phyloP scores from a whole-genome alignment of 306 rosid species.

The Castanea crenata region DNA sequence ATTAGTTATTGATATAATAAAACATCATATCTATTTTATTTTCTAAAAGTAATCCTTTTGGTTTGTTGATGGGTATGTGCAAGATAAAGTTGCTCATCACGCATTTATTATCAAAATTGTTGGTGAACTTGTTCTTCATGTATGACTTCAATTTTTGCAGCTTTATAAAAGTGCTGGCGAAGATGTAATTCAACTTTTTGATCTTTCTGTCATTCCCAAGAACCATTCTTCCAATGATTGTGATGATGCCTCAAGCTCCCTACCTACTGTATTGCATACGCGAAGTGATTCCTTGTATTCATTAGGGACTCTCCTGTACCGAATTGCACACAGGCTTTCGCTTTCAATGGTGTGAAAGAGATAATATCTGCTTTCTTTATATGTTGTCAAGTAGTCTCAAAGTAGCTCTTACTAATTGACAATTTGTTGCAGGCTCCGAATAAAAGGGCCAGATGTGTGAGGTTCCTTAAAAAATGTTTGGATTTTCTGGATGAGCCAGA shows the following conservation, averaged over 20 bases:
- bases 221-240: slow-evolving; percentile 50
- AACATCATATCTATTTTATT: too few species aligned
- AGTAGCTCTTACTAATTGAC: slow-evolving; percentile 27
- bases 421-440: slow-evolving; percentile 66
- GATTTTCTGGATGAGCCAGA: slow-evolving; percentile 87
- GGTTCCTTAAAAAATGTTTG: slow-evolving; percentile 79
- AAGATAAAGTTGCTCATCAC: background rate
- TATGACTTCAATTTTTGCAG: slow-evolving; percentile 45
- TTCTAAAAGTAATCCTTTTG: too few species aligned
- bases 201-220: slow-evolving; percentile 84
- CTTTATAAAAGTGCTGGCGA: slow-evolving; percentile 94
- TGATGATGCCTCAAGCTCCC: slow-evolving; percentile 65
- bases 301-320: slow-evolving; percentile 82
- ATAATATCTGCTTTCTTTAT: slow-evolving; percentile 10
- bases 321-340: slow-evolving; percentile 91
- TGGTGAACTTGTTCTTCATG: slow-evolving; percentile 10
- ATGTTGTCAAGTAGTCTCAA: slow-evolving; percentile 10
- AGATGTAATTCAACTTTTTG: slow-evolving; percentile 92
- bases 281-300: slow-evolving; percentile 85
- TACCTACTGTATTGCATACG: slow-evolving; percentile 62
- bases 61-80: background rate
- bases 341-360: slow-evolving; percentile 76
- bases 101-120: background rate
- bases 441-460: slow-evolving; percentile 78
- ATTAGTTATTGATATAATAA: too few species aligned